Percentiles rank a stretch among this genome's conserved stretches.
These are phyloP conservation scores for Neofusicoccum cordaticola DNA, from an alignment of 2,329 filamentous ascomycete species.

Conservation along the genomic window DNA sequence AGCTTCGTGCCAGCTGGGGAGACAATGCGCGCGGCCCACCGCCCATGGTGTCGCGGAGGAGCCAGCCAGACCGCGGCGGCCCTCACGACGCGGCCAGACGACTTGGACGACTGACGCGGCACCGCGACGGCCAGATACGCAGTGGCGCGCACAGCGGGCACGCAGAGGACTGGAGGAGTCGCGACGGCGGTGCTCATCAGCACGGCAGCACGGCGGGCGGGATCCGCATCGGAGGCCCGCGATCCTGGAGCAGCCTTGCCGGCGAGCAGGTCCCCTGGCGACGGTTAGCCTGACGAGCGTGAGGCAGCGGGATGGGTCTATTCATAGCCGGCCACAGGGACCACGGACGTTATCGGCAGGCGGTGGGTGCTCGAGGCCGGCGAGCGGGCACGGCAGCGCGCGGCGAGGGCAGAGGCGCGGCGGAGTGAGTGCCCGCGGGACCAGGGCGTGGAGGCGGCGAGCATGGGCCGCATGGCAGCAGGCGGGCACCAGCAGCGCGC, in stretches of 20 bases:
- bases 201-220: background rate
- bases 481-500: too few relatives aligned
- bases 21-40: too few relatives aligned
- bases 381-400: background rate
- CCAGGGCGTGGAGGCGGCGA: background rate
- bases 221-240: background rate
- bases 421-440: background rate
- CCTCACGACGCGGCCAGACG: background rate
- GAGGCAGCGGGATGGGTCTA: background rate
- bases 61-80: background rate
- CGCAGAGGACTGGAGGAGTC: background rate
- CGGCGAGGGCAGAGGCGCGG: background rate
- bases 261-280: background rate
- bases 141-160: background rate
- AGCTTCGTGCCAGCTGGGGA: background rate
- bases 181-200: background rate
- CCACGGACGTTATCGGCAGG: background rate
- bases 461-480: background rate
- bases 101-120: background rate
- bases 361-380: too few relatives aligned
- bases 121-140: background rate
- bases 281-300: background rate
- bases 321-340: background rate
- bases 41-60: background rate
- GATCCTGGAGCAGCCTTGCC: background rate